Evolutionary conservation across 2,329 filamentous ascomycete genomes (phyloP).

Genomic region (Ophiostoma fasciatum): DNA sequence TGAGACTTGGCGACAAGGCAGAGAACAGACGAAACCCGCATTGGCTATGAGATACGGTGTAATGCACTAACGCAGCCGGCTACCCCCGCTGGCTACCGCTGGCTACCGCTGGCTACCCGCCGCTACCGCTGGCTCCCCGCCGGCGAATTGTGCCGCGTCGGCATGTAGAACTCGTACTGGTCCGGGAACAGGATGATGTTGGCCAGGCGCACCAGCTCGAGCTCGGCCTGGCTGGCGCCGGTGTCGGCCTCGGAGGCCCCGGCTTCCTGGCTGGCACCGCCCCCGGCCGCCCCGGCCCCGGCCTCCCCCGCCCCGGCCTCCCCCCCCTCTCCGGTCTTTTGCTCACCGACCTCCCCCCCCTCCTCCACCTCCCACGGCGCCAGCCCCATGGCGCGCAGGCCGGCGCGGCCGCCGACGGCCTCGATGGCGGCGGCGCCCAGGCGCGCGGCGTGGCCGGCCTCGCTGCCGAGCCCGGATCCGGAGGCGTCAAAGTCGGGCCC

Average conservation of each 20-base stretch:
- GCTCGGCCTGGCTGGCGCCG: conserved; percentile 22
- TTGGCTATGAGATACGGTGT: no score
- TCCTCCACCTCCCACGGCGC: conserved; percentile 31
- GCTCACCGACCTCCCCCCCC: no score
- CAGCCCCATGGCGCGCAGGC: conserved; percentile 42
- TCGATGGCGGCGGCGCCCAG: conserved; percentile 36
- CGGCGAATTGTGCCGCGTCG: conserved; percentile 18
- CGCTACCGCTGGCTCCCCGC: conserved; percentile 3
- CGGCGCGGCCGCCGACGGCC: conserved; percentile 33
- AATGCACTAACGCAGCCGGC: no score
- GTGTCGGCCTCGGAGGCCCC: no score
- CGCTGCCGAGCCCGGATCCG: conserved; percentile 33
- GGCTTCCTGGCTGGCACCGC: no score
- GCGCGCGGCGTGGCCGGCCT: conserved; percentile 33
- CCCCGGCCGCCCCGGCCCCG: conserved; percentile 17
- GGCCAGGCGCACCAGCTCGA: conserved; percentile 36
- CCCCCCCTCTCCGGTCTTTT: no score
- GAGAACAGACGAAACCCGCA: no score
- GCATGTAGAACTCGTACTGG: conserved; percentile 33
- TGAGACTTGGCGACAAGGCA: no score
- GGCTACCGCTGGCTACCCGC: no score
- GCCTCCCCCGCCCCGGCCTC: conserved; percentile 11
- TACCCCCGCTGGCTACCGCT: no score
- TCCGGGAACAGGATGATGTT: conserved; percentile 44
- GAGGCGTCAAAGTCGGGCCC: conserved; percentile 41